A percentile compares a stretch with the other conserved stretches of the same genome.
Conservation (phyloP, 2,329 filamentous ascomycete genomes). For the Neonectria coccinea region DNA sequence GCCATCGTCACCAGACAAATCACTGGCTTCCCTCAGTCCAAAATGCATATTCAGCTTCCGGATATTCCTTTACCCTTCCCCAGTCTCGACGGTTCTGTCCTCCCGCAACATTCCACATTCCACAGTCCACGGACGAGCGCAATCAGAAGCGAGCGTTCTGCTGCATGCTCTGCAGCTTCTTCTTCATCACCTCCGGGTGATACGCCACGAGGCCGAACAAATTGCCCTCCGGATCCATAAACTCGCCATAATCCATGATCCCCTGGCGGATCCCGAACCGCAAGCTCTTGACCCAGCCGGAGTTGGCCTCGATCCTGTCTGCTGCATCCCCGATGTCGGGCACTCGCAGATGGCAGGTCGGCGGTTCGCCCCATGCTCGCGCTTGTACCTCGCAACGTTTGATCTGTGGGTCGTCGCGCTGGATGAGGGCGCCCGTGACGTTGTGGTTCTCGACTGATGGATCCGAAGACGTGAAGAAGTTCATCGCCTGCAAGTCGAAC, state of each 20-base stretch:
- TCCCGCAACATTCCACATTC: conserved; percentile 8
- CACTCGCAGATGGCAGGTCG: conserved; percentile 40
- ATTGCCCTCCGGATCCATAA: conserved; percentile 44
- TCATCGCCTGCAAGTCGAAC: conserved; percentile 41
- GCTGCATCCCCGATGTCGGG: conserved; percentile 40
- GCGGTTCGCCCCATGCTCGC: conserved; percentile 1
- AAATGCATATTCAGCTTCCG: conserved; percentile 24
- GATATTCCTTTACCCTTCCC: conserved; percentile 43
- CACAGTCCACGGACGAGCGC: background rate
- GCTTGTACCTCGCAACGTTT: background rate
- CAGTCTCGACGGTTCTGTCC: background rate
- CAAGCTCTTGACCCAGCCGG: conserved; percentile 38
- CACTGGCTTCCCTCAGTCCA: conserved; percentile 2
- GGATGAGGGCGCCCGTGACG: conserved; percentile 37
- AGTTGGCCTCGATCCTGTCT: conserved; percentile 37
- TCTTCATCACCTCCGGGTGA: conserved; percentile 29
- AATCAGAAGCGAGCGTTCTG: conserved; percentile 26
- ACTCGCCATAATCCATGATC: conserved; percentile 44
- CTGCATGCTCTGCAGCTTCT: background rate
- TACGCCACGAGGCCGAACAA: conserved; percentile 41
- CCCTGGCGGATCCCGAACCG: conserved; percentile 41
- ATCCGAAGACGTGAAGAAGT: conserved; percentile 37
- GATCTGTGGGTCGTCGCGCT: conserved; percentile 8
- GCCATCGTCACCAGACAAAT: conserved; percentile 1
- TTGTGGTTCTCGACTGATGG: background rate